Evolutionary conservation across 805 yeast genomes (phyloP).

Genomic region (Ogataea trehalophila): DNA sequence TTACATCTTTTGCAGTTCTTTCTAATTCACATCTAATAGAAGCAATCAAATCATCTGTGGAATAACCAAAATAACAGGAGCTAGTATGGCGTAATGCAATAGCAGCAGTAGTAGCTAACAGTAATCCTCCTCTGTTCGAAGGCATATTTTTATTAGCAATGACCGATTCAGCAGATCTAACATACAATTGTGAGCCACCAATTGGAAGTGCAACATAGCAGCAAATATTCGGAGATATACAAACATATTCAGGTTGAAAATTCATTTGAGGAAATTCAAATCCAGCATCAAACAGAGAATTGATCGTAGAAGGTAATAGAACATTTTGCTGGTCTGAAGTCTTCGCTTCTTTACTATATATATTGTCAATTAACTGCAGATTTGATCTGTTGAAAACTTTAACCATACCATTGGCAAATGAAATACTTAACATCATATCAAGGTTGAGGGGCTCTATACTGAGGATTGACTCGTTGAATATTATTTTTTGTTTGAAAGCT

Average conservation of each 20-base stretch:
- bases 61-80: constrained; percentile 62
- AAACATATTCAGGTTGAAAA: constrained; percentile 31
- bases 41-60: constrained; percentile 65
- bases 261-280: constrained; percentile 40
- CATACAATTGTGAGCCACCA: constrained; percentile 16
- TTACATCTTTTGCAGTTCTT: constrained; percentile 17
- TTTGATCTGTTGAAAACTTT: constrained; percentile 39
- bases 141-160: constrained; percentile 13
- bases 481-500: constrained; percentile 17
- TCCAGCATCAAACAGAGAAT: constrained; percentile 49
- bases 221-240: constrained; percentile 49
- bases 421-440: constrained; percentile 37
- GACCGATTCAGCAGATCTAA: constrained; percentile 19
- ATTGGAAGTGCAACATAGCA: constrained; percentile 33
- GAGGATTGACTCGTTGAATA: constrained; percentile 25
- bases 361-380: constrained; percentile 21
- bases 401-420: constrained; percentile 40
- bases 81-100: constrained; percentile 64
- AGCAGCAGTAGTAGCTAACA: constrained; percentile 47
- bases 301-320: constrained; percentile 31
- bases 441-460: constrained; percentile 31
- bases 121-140: constrained; percentile 26
- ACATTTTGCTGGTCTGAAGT: constrained; percentile 2
- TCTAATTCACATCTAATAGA: constrained; percentile 47
- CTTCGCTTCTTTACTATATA: constrained; percentile 4